These are phyloP conservation scores for Mortierella sp. DNA, from an alignment of 371 early-diverging fungal genomes.

Conservation along the genomic window DNA sequence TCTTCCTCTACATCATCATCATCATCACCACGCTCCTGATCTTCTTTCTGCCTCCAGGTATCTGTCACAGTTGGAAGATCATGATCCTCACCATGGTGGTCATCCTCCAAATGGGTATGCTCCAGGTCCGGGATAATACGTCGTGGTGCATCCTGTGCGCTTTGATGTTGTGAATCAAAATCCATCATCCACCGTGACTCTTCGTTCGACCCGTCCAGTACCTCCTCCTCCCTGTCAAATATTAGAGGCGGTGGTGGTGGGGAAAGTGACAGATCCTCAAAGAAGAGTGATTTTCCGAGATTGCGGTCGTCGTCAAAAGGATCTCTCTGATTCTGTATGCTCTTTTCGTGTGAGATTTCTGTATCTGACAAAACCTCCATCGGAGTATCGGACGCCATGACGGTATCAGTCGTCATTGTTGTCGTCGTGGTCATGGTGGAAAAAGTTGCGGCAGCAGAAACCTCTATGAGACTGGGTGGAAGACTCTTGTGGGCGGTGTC, in stretches of 20 bases:
- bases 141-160: not conserved
- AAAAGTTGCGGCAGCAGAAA: too few species aligned
- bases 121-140: conserved; percentile 6
- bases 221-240: conserved; percentile 21
- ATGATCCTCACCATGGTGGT: not conserved
- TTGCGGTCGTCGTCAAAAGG: not conserved
- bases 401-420: too few species aligned
- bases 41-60: not conserved
- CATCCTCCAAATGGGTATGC: not conserved
- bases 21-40: not conserved
- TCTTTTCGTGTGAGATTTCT: too few species aligned
- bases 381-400: too few species aligned
- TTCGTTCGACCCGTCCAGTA: not conserved
- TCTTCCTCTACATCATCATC: conserved; percentile 5
- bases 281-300: conserved; percentile 3
- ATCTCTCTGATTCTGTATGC: too few species aligned
- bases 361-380: too few species aligned
- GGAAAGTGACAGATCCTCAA: not conserved
- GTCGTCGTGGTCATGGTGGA: too few species aligned
- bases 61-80: not conserved
- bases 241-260: conserved; percentile 24
- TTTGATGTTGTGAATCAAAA: conserved; percentile 7
- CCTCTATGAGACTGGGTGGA: too few species aligned
- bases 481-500: too few species aligned
- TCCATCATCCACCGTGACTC: conserved; percentile 13